Percentiles rank a stretch among this genome's conserved stretches.
Evolutionary conservation across 805 yeast species (phyloP).

Genomic region (Zygosaccharomyces lentus): DNA sequence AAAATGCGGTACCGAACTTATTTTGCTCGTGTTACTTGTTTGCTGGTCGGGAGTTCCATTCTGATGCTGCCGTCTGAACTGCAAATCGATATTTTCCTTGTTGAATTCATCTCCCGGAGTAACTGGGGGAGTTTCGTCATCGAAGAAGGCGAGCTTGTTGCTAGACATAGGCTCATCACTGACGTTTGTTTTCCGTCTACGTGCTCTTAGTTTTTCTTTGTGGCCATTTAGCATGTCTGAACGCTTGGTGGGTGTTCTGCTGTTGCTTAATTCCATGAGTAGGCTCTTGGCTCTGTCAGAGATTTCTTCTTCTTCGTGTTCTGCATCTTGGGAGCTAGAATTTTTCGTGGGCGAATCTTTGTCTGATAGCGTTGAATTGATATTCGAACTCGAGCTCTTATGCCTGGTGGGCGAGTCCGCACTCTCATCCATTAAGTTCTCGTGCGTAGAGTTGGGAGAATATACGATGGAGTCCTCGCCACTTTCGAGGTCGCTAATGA

Average conservation of each 20-base stretch:
- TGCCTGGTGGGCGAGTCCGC: slow-evolving; percentile 9
- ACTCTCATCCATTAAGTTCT: background rate
- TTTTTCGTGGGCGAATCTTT: background rate
- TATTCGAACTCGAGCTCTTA: background rate
- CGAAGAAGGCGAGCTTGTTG: slow-evolving; percentile 19
- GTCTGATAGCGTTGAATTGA: background rate
- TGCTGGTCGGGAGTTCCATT: background rate
- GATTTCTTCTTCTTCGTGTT: slow-evolving; percentile 28
- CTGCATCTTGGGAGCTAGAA: background rate
- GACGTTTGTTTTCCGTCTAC: slow-evolving; percentile 20
- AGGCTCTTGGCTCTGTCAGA: slow-evolving; percentile 56
- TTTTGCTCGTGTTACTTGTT: background rate
- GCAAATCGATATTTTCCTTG: background rate
- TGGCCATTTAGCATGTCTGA: slow-evolving; percentile 26
- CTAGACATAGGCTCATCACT: slow-evolving; percentile 5
- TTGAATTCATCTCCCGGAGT: slow-evolving; percentile 2
- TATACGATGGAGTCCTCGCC: slow-evolving; percentile 29
- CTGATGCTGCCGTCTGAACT: background rate
- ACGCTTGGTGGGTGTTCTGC: slow-evolving; percentile 22
- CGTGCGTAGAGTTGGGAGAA: slow-evolving; percentile 21
- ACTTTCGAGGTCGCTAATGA: slow-evolving; percentile 21
- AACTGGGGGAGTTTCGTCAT: slow-evolving; percentile 8
- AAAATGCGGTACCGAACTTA: background rate
- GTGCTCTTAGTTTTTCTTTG: slow-evolving; percentile 28
- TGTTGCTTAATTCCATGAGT: slow-evolving; percentile 54